Evolutionary conservation across 768 basidiomycete species (phyloP).

Genomic region (Mycena epipterygia): DNA sequence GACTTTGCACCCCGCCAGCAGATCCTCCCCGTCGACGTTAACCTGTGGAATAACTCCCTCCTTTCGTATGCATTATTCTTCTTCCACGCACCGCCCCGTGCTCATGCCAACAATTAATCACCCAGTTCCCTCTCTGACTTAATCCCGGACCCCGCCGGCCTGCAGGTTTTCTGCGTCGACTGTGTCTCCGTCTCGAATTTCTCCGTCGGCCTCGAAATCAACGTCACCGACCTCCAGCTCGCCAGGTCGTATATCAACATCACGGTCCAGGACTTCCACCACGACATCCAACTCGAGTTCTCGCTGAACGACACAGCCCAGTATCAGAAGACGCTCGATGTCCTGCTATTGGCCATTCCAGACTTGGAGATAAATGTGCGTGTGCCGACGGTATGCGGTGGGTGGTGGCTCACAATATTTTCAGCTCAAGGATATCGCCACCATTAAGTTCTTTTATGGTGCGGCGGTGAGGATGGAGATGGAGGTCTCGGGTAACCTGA

Average conservation of each 20-base stretch:
- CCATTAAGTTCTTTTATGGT: conserved; percentile 28
- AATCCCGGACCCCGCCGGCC: conserved; percentile 6
- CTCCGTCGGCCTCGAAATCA: conserved; percentile 23
- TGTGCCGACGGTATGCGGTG: background rate
- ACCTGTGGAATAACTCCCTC: background rate
- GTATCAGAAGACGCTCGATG: conserved; percentile 8
- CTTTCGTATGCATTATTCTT: background rate
- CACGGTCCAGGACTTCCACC: conserved; percentile 22
- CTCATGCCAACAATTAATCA: background rate
- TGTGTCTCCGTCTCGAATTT: conserved; percentile 22
- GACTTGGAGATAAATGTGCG: conserved; percentile 17
- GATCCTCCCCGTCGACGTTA: conserved; percentile 14
- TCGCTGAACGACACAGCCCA: background rate
- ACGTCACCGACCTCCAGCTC: background rate
- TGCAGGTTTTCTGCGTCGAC: conserved; percentile 31
- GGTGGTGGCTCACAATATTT: background rate
- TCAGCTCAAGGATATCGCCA: conserved; percentile 6
- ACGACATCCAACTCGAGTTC: conserved; percentile 28
- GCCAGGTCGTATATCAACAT: conserved; percentile 7
- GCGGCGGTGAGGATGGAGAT: conserved; percentile 3
- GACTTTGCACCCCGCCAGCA: conserved; percentile 27
- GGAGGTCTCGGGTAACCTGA: background rate
- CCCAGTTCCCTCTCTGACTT: background rate
- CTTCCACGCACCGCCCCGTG: background rate
- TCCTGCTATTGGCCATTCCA: conserved; percentile 3